A percentile compares a stretch with the other conserved stretches of the same genome.
phyloP scores from a whole-genome alignment of 371 early-diverging fungal genomes.

The Lichtheimia ornata region DNA sequence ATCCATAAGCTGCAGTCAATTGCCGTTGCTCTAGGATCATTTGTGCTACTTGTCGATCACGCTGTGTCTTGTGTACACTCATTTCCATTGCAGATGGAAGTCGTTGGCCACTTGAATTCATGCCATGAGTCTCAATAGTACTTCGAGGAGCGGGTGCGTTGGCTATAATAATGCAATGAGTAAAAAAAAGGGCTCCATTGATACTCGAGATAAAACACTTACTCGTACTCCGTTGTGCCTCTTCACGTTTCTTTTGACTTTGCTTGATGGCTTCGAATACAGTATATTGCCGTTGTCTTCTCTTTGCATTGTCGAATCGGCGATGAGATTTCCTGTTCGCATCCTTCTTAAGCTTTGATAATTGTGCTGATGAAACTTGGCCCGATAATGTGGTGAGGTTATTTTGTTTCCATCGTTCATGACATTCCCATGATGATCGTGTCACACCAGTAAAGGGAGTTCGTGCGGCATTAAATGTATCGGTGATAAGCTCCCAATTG shows the following conservation, averaged over 20 bases:
- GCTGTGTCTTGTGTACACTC: constrained; percentile 67
- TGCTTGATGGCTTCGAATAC: constrained; percentile 54
- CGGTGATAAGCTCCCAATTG: constrained; percentile 74
- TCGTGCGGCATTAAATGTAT: constrained; percentile 57
- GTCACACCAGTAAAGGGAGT: constrained; percentile 50
- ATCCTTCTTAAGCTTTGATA: constrained; percentile 29
- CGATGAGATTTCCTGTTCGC: constrained; percentile 20
- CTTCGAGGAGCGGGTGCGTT: constrained; percentile 42
- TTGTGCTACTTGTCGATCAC: constrained; percentile 67
- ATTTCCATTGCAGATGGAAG: constrained; percentile 75
- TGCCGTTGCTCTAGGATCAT: constrained; percentile 74
- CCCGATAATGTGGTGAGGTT: constrained; percentile 42
- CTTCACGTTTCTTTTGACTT: constrained; percentile 47
- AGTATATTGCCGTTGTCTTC: constrained; percentile 38
- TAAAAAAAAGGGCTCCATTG: not conserved
- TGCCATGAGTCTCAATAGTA: constrained; percentile 49
- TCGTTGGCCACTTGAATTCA: constrained; percentile 49
- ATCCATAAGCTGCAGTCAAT: constrained; percentile 54
- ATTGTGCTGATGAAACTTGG: constrained; percentile 43
- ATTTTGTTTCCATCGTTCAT: constrained; percentile 50
- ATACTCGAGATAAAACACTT: not conserved
- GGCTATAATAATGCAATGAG: not conserved
- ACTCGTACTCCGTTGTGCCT: constrained; percentile 26
- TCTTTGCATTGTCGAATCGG: constrained; percentile 41
- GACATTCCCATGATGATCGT: constrained; percentile 71